Conservation (phyloP, 805 yeast genomes). For the Yamadazyma olivae region DNA sequence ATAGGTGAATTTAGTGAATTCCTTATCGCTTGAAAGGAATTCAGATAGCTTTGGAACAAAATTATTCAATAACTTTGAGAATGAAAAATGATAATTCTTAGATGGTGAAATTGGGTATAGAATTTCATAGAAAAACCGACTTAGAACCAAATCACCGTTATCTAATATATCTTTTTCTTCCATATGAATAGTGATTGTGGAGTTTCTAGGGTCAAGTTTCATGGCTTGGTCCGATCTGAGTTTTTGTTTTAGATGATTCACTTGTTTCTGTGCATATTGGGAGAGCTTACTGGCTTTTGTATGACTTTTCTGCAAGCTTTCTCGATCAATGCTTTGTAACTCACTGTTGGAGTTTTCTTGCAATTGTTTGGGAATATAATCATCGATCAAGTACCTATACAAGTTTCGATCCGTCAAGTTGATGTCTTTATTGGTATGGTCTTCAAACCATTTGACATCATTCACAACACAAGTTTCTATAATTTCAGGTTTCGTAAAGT, state of each 20-base stretch:
- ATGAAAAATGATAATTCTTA: conserved; percentile 37
- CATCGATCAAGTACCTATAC: conserved; percentile 37
- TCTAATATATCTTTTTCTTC: conserved; percentile 1
- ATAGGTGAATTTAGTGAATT: conserved; percentile 14
- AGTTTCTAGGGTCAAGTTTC: background rate
- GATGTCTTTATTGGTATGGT: conserved; percentile 55
- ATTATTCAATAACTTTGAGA: conserved; percentile 33
- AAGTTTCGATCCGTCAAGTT: conserved; percentile 57
- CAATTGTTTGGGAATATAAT: conserved; percentile 20
- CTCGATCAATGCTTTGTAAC: conserved; percentile 7
- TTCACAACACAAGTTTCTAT: conserved; percentile 41
- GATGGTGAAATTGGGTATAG: conserved; percentile 29
- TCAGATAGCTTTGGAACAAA: conserved; percentile 23
- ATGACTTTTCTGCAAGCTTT: conserved; percentile 12
- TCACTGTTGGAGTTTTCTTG: conserved; percentile 6
- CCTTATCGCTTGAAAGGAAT: conserved; percentile 3
- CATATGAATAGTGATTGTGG: background rate
- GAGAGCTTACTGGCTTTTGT: conserved; percentile 7
- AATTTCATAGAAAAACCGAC: conserved; percentile 26
- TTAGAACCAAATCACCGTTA: conserved; percentile 16
- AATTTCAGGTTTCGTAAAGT: conserved; percentile 41
- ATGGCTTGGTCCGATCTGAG: conserved; percentile 1
- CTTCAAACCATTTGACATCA: conserved; percentile 64
- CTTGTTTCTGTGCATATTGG: conserved; percentile 6
- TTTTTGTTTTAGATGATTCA: conserved; percentile 4